Evolutionary conservation across 192 early-diverging fungal species (phyloP), one percentile per base, ranked within the genome.

Genomic region (Rhizoclosmatium sp.): DNA sequence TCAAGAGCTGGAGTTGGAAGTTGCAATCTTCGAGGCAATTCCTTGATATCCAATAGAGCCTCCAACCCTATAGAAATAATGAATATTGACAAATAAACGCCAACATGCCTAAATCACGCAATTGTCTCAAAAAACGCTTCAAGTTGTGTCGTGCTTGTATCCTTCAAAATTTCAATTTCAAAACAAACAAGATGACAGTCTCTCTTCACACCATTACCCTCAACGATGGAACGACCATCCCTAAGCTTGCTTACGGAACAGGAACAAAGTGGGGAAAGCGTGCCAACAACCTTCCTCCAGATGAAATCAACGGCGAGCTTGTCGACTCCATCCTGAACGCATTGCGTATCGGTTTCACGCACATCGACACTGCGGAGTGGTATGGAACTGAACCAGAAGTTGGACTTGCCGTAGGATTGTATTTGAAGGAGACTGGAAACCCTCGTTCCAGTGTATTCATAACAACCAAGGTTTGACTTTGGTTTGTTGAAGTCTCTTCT

Each of bases 321-420:
- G 77, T 82, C 31, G 48, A 62, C 9, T 68, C 59, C 40, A 73
- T 82, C 65, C 3, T 75, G n/a, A 21, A 41, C 2, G 75, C 75
- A 10, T 58, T 71, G 69, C 59, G 65, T 19, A 49, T 58, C 42
- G 84, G 84, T 16, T 84, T 84, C 80, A 81, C 73, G 16, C 84
- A 85, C 82, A 70, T 85, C 65, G 90, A 93, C 79, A 82, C 85
- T 59, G 92, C 92, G 42, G 80, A 84, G 62, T 85, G 85, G 69
- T 93, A 93, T 79, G 89, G 87, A 31, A 93, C 89, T 47, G 91
- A 93, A 67, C 80, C 81, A 41, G 87, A 92, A 69, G 88, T 92
- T 46, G 81, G 91, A 7, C 7, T 65, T 21, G 78, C 78, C 12
- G 4, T 80, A 2, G 70, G 16, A 16, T 61, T 40, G 59, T 73